A percentile compares a stretch with the other conserved stretches of the same genome.
Evolutionary conservation across 352 stramenopile genomes (phyloP).

Genomic region (Pythium aphanidermatum): DNA sequence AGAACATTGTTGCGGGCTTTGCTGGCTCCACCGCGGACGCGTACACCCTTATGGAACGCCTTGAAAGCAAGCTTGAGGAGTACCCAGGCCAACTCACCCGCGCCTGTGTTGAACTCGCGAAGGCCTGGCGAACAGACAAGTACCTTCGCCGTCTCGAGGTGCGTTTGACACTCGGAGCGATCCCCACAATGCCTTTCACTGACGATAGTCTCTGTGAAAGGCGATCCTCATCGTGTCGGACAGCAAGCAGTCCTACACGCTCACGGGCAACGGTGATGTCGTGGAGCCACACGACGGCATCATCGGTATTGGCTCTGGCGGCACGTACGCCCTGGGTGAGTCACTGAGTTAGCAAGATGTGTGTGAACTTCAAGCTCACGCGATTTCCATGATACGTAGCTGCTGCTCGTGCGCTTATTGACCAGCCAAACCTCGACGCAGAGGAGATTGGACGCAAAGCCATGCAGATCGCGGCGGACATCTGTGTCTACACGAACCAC

Average conservation of each 20-base stretch:
- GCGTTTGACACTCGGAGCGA: no score
- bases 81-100: slow-evolving; percentile 96
- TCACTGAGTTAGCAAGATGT: no score
- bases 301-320: slow-evolving; percentile 93
- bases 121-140: slow-evolving; percentile 98
- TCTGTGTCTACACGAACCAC: slow-evolving; percentile 99
- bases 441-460: slow-evolving; percentile 92
- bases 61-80: slow-evolving; percentile 98
- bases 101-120: slow-evolving; percentile 98
- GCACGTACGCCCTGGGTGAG: slow-evolving; percentile 91
- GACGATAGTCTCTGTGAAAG: slow-evolving; percentile 6
- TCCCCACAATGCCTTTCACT: no score
- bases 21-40: slow-evolving; percentile 96
- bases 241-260: slow-evolving; percentile 93
- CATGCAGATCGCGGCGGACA: slow-evolving; percentile 96
- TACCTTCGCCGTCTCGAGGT: slow-evolving; percentile 95
- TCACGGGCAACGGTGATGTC: slow-evolving; percentile 98
- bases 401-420: slow-evolving; percentile 94
- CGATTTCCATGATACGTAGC: slow-evolving; percentile 66
- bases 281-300: slow-evolving; percentile 96
- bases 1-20: slow-evolving; percentile 96
- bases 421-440: slow-evolving; percentile 89
- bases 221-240: slow-evolving; percentile 94
- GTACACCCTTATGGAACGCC: slow-evolving; percentile 97
- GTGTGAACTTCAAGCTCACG: no score